Evolutionary conservation across 2,329 filamentous ascomycete species (phyloP).

Genomic region (Pseudopithomyces maydicus): DNA sequence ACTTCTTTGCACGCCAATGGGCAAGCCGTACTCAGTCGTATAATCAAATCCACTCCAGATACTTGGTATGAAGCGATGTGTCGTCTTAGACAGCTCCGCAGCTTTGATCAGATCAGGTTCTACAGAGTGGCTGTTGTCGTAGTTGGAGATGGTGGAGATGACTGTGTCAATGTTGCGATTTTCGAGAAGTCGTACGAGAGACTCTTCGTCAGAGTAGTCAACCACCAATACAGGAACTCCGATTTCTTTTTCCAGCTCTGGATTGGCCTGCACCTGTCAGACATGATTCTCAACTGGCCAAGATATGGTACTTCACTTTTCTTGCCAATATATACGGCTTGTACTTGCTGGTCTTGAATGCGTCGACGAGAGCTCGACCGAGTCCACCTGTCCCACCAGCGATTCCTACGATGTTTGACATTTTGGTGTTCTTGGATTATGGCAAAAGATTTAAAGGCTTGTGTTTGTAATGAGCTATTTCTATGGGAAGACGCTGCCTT

Average conservation of each 20-base stretch:
- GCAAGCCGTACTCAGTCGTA: slow-evolving; percentile 5
- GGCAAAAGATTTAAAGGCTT: not conserved
- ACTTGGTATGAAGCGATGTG: slow-evolving; percentile 50
- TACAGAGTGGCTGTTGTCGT: slow-evolving; percentile 24
- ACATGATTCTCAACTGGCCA: not conserved
- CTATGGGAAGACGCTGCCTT: not conserved
- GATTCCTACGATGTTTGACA: slow-evolving; percentile 46
- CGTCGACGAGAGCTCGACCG: slow-evolving; percentile 54
- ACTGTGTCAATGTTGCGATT: slow-evolving; percentile 51
- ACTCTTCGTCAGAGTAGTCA: slow-evolving; percentile 38
- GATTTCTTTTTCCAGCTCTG: slow-evolving; percentile 12
- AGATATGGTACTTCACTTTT: slow-evolving; percentile 32
- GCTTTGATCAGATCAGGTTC: slow-evolving; percentile 53
- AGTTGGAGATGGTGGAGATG: slow-evolving; percentile 43
- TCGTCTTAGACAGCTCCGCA: slow-evolving; percentile 45
- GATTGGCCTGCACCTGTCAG: slow-evolving; percentile 7
- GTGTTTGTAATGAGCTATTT: not conserved
- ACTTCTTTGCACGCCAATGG: not conserved
- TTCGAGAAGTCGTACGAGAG: slow-evolving; percentile 34
- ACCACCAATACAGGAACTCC: slow-evolving; percentile 24
- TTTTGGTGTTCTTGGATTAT: not conserved
- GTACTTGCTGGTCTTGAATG: slow-evolving; percentile 41
- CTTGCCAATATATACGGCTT: slow-evolving; percentile 50
- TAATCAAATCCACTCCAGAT: slow-evolving; percentile 42
- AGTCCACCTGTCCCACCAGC: slow-evolving; percentile 54